Base-by-base conservation (phyloP, 2,329 filamentous ascomycete genomes). In the Neonectria faginata region DNA sequence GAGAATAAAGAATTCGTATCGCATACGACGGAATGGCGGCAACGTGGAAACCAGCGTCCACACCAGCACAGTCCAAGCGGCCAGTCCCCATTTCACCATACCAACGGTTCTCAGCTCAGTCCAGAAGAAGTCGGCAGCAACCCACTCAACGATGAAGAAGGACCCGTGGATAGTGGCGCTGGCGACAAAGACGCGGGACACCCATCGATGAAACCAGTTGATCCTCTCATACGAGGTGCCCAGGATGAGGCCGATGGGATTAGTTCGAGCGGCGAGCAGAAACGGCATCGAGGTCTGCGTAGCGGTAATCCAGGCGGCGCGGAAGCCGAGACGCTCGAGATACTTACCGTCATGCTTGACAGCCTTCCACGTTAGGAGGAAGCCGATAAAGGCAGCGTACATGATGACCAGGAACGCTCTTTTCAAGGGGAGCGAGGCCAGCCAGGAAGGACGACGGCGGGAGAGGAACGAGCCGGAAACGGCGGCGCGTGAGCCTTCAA, bases 1-100 rank as follows among this genome's bases (percentile, higher is more conserved):
- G n/a, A 70, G 29, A 9, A 75, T 71, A n/a, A 75, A 75, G 2
- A 75, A 60, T 53, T 75, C 73, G 29, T 75, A 75, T 56, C 70
- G 72, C 16, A 72, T 62, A 14, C 66, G 71, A n/a, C 73, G 70
- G 8, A 75, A 66, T 11, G 73, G 70, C 2, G 60, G 57, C 16
- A 73, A 27, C 0, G 70, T 73, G 2, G 70, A 74, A 3, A 69
- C 7, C 1, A 73, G 50, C 2, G 71, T 75, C 73, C 73, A 75
- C 1, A 70, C 47, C 5, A 75, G 51, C 1, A 75, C 63, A 12
- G 68, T 57, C 73, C 73, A 75, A 1, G 73, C 73, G 29, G 60
- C 73, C 2, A 75, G 58, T 3, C 73, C 73, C 10, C 69, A 70
- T 18, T 74, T 64, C 1, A 74, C 72, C 70, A 74, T 74, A 31